Conservation (phyloP, 2,329 filamentous ascomycete species). For the Microsporum audouinii region DNA sequence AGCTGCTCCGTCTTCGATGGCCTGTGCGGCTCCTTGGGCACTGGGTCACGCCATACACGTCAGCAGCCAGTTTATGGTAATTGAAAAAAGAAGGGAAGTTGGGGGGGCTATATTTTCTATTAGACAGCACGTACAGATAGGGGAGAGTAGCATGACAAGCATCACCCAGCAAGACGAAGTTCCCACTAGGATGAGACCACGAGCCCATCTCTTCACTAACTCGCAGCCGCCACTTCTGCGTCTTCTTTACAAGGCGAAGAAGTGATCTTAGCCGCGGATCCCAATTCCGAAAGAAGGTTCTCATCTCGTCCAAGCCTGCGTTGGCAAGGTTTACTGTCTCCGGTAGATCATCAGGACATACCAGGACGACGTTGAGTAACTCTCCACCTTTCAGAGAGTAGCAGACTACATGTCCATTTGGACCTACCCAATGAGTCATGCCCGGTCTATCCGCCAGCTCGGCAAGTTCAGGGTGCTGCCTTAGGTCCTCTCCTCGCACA, state of each 20-base stretch:
- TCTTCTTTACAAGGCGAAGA: slow-evolving; percentile 8
- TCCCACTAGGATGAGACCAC: slow-evolving; percentile 47
- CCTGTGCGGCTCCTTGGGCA: slow-evolving; percentile 24
- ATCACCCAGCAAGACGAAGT: slow-evolving; percentile 52
- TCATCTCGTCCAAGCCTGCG: slow-evolving; percentile 40
- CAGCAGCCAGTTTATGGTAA: too few species aligned
- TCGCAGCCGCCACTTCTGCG: slow-evolving; percentile 48
- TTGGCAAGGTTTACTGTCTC: slow-evolving; percentile 10
- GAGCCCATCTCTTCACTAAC: slow-evolving; percentile 44
- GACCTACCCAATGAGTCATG: slow-evolving; percentile 46
- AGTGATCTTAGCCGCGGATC: slow-evolving; percentile 32
- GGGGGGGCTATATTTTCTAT: slow-evolving; percentile 16
- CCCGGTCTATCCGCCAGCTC: slow-evolving; percentile 37
- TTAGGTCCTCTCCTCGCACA: slow-evolving; percentile 39
- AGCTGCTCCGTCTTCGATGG: slow-evolving; percentile 24
- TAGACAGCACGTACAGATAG: slow-evolving; percentile 41
- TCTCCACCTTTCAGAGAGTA: slow-evolving; percentile 50
- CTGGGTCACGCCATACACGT: slow-evolving; percentile 6
- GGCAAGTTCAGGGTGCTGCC: slow-evolving; percentile 36
- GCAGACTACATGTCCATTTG: slow-evolving; percentile 42
- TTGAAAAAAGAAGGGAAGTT: not conserved
- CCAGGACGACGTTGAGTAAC: slow-evolving; percentile 55
- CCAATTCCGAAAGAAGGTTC: slow-evolving; percentile 45
- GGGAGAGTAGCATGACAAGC: slow-evolving; percentile 54
- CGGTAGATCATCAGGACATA: slow-evolving; percentile 53